Conservation (phyloP, 306 rosid genomes). For the Trichosanthes cucumerina region DNA sequence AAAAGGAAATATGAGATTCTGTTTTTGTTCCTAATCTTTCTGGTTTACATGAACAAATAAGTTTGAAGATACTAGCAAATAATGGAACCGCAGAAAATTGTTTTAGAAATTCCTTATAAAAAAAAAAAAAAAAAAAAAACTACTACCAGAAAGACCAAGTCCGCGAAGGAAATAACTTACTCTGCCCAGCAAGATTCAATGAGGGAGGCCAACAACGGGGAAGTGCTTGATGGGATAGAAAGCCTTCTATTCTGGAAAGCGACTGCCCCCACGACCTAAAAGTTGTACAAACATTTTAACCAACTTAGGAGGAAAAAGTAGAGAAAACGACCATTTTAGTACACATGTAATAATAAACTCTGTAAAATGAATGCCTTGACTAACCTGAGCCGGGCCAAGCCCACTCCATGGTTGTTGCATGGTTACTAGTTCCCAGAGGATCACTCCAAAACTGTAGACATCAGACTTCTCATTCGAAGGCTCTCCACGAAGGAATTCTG, state of each 20-base stretch:
- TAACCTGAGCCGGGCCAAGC: constrained; percentile 84
- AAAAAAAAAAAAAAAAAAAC: background rate
- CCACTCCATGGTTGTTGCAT: constrained; percentile 96
- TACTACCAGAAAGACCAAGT: background rate
- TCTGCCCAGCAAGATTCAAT: constrained; percentile 96
- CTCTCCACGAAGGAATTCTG: constrained; percentile 95
- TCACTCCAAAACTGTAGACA: constrained; percentile 87
- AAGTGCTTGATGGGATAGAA: constrained; percentile 53
- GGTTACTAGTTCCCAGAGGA: constrained; percentile 89
- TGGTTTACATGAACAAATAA: background rate
- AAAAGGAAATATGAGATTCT: constrained; percentile 11
- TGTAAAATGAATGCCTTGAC: background rate
- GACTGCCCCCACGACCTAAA: constrained; percentile 94
- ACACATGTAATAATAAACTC: background rate
- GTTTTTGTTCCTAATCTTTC: background rate
- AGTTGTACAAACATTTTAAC: constrained; percentile 11
- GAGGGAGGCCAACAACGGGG: constrained; percentile 67
- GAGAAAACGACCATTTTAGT: background rate
- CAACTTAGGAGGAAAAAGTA: background rate
- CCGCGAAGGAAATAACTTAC: constrained; percentile 31
- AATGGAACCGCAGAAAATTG: background rate
- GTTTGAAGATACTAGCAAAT: background rate
- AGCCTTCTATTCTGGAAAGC: constrained; percentile 94
- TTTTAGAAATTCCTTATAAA: background rate
- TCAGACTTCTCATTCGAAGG: constrained; percentile 96